These are phyloP conservation scores for Lactarius trivialis DNA, from an alignment of 768 basidiomycete species.

Conservation along the genomic window DNA sequence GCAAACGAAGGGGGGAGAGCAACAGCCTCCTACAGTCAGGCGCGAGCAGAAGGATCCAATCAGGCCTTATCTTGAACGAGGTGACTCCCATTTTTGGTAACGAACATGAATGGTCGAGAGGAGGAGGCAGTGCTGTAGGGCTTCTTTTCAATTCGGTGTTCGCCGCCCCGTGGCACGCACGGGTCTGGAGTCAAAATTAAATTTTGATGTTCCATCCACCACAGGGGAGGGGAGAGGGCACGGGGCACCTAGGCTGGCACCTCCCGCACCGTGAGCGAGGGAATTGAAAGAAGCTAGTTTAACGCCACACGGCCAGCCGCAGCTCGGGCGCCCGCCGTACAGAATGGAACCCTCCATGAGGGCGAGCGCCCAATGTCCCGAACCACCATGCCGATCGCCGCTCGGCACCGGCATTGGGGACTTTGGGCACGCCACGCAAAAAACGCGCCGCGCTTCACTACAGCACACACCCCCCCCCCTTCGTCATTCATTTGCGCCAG, in stretches of 20 bases:
- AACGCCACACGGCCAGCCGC: not conserved
- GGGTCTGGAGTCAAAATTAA: not conserved
- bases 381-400: not conserved
- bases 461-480: not conserved
- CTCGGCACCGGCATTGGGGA: not conserved
- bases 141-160: not conserved
- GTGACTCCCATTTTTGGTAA: not conserved
- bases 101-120: not conserved
- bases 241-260: not conserved
- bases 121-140: constrained; percentile 12
- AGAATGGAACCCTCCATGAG: not conserved
- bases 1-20: not conserved
- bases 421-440: not conserved
- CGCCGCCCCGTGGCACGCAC: constrained; percentile 3
- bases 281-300: not conserved
- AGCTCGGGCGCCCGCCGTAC: not conserved
- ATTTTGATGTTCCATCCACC: not conserved
- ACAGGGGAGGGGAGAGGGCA: too few species aligned
- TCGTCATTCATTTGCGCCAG: constrained; percentile 6
- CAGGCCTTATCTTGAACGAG: not conserved
- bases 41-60: constrained; percentile 1
- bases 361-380: not conserved
- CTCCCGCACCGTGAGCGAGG: not conserved
- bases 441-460: not conserved
- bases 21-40: constrained; percentile 15